Conservation (phyloP, 441 rosid genomes). For the Erysimum pusillum region DNA sequence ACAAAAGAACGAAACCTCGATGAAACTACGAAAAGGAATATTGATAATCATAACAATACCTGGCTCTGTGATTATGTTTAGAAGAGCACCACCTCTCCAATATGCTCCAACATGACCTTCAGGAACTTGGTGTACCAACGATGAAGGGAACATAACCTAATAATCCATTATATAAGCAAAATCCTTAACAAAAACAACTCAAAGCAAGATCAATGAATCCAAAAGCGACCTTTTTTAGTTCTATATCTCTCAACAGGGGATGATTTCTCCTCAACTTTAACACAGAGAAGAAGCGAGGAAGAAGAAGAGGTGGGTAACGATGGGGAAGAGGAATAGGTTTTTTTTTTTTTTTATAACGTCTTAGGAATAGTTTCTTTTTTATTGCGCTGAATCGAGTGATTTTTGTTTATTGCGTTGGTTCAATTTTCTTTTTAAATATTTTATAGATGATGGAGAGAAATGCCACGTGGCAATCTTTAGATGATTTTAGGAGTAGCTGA, state of each 20-base stretch:
- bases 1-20: neutral
- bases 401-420: too few relatives aligned
- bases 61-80: conserved; percentile 69
- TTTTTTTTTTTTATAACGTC: too few relatives aligned
- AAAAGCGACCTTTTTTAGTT: neutral
- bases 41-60: conserved; percentile 51
- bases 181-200: neutral
- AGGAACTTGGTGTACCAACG: conserved; percentile 84
- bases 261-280: too few relatives aligned
- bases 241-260: neutral
- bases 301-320: too few relatives aligned
- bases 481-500: too few relatives aligned
- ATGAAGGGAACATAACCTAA: conserved; percentile 58
- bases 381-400: too few relatives aligned
- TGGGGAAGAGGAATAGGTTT: too few relatives aligned
- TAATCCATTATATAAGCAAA: conserved; percentile 18
- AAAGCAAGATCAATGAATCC: neutral
- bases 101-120: conserved; percentile 96
- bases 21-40: neutral
- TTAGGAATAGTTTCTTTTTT: too few relatives aligned
- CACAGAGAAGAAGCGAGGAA: conserved; percentile 40
- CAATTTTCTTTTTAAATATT: too few relatives aligned
- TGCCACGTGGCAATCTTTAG: too few relatives aligned
- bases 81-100: conserved; percentile 95
- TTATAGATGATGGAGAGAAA: too few relatives aligned